Conservation (phyloP, 768 basidiomycete species). For the Tephrocybe sp. region DNA sequence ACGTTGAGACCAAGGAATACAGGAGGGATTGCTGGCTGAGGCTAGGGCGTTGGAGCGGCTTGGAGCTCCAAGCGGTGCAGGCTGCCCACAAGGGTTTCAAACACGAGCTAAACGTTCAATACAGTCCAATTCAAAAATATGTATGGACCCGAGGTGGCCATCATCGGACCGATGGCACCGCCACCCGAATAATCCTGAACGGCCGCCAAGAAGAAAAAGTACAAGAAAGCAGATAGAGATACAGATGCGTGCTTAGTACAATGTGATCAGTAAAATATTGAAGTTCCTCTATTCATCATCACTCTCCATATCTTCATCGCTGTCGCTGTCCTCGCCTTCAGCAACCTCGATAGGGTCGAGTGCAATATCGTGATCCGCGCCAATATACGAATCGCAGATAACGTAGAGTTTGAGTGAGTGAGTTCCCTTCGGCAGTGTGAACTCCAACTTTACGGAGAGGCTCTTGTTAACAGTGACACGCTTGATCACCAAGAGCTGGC, state of each 20-base stretch:
- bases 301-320: slow-evolving; percentile 75
- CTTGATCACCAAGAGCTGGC: slow-evolving; percentile 83
- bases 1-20: background rate
- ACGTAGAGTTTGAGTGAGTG: slow-evolving; percentile 85
- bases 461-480: slow-evolving; percentile 88
- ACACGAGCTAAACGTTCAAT: background rate
- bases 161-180: too few relatives aligned
- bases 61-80: background rate
- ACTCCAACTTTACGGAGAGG: slow-evolving; percentile 85
- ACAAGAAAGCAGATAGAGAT: slow-evolving; percentile 8
- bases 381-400: slow-evolving; percentile 90
- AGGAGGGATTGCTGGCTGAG: background rate
- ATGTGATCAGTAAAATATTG: slow-evolving; percentile 1
- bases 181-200: too few relatives aligned
- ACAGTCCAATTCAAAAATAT: too few relatives aligned
- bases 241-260: slow-evolving; percentile 14
- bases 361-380: slow-evolving; percentile 89
- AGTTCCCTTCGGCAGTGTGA: slow-evolving; percentile 81
- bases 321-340: slow-evolving; percentile 87
- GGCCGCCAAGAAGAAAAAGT: too few relatives aligned
- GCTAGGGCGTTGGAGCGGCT: background rate
- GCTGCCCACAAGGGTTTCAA: too few relatives aligned
- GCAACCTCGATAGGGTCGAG: slow-evolving; percentile 84
- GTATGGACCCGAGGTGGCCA: too few relatives aligned
- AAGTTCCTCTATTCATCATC: slow-evolving; percentile 38